Evolutionary conservation across 1,284 basidiomycete species (phyloP), one percentile per base, ranked within the genome.

Genomic region (Sphaerobolus stellatus): DNA sequence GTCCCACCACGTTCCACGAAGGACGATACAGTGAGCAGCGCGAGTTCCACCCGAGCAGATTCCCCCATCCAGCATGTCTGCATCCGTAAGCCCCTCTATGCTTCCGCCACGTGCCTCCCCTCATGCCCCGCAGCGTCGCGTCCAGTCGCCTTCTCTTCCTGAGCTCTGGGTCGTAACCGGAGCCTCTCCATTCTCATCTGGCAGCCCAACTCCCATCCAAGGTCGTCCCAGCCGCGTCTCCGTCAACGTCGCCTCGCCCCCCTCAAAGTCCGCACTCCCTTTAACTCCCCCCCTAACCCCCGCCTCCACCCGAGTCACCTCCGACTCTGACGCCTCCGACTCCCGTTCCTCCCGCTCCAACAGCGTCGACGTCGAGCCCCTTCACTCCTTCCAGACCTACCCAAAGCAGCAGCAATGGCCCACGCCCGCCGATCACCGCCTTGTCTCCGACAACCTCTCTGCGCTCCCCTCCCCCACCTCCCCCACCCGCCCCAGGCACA

Each of bases 281-380:
- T 46, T 54, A 18, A 54, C 52, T 2, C 52, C 52, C 5, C 52
- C 52, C 28, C 46, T 54, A 20, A 54, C 52, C 4, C 52, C 52
- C 18, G 45, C 52, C 4, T 48, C 45, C 4, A 29, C 38, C 14
- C 31, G 52, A 8, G 31, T 36, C 38, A 25, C 20, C 31, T 44
- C 50, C 14, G 51, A 41, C 16, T 46, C 56, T 4, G 43, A 30
- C 43, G 41, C 28, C 3, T 20, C 53, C 18, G 25, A 25, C 18
- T 27, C 45, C 14, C 38, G 25, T 9, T 48, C 36, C 18, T 36
- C 30, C n/a, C 33, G 43, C 27, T 41, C 54, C 13, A 47, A 31
- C 20, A 48, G 41, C 50, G 22, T 50, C 28, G 48, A 56, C 44
- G 33, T 48, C 38, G 40, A 50, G 33, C 11, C 36, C 18, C 41